Evolutionary conservation across 2,329 filamentous ascomycete species (phyloP), one percentile per base, ranked within the genome.

Genomic region (Beauveria asiatica): DNA sequence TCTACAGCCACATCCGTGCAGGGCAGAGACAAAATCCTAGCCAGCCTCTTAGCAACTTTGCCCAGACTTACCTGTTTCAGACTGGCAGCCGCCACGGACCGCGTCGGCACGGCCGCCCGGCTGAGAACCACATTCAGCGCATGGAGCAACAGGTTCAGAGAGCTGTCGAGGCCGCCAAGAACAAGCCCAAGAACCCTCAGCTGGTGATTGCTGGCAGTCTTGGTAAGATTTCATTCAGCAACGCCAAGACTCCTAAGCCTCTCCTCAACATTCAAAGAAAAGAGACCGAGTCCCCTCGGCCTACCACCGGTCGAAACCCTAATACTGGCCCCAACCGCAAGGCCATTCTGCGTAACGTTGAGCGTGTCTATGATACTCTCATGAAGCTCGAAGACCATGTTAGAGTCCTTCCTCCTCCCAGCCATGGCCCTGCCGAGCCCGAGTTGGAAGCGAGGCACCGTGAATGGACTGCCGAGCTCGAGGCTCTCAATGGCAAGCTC

Each of bases 131-230:
- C 70, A 90, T 97, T 77, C 94, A 97, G 72, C 88, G 94, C 59
- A 99, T 99, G 94, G 93, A 99, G 74, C 94, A 99, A 74, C 94
- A 99, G 74, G 95, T 99, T 13, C 93, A 97, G 72, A 87, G 94
- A 60, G 94, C 94, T 25, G 94, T 99, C 0, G 94, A 99, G 70
- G 94, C 94, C 1, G 94, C 94, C 57, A 99, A 97, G 78, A 90
- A 92, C 62, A 93, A 96, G 74, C 94, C 94, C 13, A 99, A 99
- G 80, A 97, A 96, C 70, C 96, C 95, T 69, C 92, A 97, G 72
- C 81, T 99, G 9, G 92, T 97, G 21, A 93, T 99, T 62, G 93
- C 97, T 70, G 94, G 94, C 27, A 97, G 92, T 69, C 77, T 99
- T 54, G 94, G 94, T 65, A 99, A 97, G 78, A 99, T 99, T 61